Evolutionary conservation across 768 basidiomycete species (phyloP).

Genomic region (Lentinula edodes): DNA sequence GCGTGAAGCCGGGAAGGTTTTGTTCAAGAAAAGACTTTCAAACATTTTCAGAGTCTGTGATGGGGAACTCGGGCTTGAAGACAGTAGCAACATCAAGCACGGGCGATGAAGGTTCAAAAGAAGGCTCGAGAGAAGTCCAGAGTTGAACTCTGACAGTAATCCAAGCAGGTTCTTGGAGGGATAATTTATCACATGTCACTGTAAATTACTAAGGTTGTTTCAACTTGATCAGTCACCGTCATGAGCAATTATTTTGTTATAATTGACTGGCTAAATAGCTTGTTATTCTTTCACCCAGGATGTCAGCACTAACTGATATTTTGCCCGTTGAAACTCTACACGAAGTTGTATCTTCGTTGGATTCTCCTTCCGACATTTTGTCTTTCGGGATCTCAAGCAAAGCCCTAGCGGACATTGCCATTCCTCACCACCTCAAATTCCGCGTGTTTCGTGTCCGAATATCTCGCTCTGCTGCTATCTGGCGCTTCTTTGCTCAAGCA

Average conservation of each 20-base stretch:
- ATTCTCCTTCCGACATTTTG: neutral
- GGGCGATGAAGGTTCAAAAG: neutral
- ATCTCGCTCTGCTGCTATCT: neutral
- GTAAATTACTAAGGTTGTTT: no score
- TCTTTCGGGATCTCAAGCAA: neutral
- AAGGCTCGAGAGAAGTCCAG: neutral
- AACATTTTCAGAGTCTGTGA: conserved; percentile 42
- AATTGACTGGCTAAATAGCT: neutral
- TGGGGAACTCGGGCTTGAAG: conserved; percentile 20
- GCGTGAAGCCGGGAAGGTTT: conserved; percentile 36
- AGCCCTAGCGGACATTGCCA: neutral
- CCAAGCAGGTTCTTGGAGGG: neutral
- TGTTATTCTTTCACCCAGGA: neutral
- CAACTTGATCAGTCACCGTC: neutral
- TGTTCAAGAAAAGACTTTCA: conserved; percentile 51
- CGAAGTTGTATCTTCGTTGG: neutral
- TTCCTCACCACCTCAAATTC: neutral
- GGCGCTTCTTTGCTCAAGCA: neutral
- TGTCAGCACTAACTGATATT: neutral
- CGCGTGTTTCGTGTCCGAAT: neutral
- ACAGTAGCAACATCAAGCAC: neutral
- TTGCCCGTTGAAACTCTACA: neutral
- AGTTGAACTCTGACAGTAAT: neutral
- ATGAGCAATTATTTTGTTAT: neutral
- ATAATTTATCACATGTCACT: neutral